phyloP scores from a whole-genome alignment of 148 eudicot genomes.

The Rhododendron ferrugineum region DNA sequence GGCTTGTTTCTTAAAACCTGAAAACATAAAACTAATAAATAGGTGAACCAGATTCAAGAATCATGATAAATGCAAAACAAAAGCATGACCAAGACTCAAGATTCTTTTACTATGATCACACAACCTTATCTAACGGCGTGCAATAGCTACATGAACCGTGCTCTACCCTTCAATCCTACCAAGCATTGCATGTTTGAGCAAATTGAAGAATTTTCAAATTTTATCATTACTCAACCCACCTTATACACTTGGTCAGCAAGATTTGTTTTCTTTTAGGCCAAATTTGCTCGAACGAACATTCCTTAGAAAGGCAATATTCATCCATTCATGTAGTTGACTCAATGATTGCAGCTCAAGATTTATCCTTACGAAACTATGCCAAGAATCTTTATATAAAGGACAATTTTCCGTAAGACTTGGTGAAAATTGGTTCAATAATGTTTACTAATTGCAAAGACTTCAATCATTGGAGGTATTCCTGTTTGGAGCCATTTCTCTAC shows the following conservation, averaged over 20 bases:
- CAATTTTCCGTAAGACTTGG: background rate
- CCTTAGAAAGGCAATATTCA: background rate
- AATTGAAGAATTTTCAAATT: background rate
- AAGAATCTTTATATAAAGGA: background rate
- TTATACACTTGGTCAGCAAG: background rate
- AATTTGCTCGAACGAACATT: background rate
- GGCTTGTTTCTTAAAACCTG: constrained; percentile 95
- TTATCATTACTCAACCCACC: background rate
- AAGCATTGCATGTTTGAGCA: background rate
- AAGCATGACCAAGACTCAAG: background rate
- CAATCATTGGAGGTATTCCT: background rate
- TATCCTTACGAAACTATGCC: background rate
- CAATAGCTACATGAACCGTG: background rate
- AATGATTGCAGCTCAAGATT: background rate
- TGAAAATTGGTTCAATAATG: background rate
- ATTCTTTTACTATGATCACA: background rate
- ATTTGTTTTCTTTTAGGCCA: background rate
- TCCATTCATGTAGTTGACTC: background rate
- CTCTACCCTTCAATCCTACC: background rate
- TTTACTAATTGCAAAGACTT: background rate
- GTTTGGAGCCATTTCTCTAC: background rate
- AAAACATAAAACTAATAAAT: constrained; percentile 11
- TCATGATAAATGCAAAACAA: background rate
- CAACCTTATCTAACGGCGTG: background rate
- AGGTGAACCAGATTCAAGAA: background rate